Conservation (phyloP, 192 early-diverging fungal species). For the Dispira parvispora region DNA sequence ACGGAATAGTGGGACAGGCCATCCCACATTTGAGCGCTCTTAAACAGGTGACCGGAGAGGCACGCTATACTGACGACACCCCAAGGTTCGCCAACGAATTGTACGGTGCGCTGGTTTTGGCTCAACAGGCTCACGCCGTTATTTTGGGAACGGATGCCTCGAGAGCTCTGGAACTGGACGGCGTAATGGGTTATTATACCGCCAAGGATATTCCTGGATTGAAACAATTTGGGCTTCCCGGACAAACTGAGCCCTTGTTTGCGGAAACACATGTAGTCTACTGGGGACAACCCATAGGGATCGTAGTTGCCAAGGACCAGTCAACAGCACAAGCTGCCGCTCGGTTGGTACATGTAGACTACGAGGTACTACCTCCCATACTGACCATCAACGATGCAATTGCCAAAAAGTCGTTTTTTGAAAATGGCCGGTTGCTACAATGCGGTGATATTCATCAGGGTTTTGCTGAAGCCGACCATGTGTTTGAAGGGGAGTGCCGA, state of each 20-base stretch:
- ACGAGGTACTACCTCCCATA: conserved; percentile 51
- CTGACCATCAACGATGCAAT: conserved; percentile 72
- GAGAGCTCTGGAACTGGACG: conserved; percentile 37
- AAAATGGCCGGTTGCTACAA: conserved; percentile 28
- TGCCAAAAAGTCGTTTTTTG: conserved; percentile 39
- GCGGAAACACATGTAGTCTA: conserved; percentile 44
- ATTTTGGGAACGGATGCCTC: conserved; percentile 42
- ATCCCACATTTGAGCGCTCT: conserved; percentile 58
- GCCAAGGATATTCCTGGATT: conserved; percentile 50
- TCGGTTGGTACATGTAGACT: conserved; percentile 48
- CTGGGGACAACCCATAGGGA: conserved; percentile 59
- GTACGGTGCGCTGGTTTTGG: conserved; percentile 48
- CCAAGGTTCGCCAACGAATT: conserved; percentile 49
- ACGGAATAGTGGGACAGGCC: conserved; percentile 39
- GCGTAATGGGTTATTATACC: conserved; percentile 48
- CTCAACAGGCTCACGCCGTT: conserved; percentile 45
- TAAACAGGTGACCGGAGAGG: conserved; percentile 75
- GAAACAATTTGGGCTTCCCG: conserved; percentile 35
- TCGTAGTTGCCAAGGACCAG: conserved; percentile 57
- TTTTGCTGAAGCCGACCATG: conserved; percentile 27
- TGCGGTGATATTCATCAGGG: conserved; percentile 46
- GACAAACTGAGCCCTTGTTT: conserved; percentile 70
- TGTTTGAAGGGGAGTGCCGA: conserved; percentile 38
- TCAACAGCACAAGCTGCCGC: conserved; percentile 49
- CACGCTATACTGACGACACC: conserved; percentile 70